Percentiles rank a stretch among this genome's conserved stretches.
Conservation (phyloP, 1,284 basidiomycete species). For the Melampsora americana region DNA sequence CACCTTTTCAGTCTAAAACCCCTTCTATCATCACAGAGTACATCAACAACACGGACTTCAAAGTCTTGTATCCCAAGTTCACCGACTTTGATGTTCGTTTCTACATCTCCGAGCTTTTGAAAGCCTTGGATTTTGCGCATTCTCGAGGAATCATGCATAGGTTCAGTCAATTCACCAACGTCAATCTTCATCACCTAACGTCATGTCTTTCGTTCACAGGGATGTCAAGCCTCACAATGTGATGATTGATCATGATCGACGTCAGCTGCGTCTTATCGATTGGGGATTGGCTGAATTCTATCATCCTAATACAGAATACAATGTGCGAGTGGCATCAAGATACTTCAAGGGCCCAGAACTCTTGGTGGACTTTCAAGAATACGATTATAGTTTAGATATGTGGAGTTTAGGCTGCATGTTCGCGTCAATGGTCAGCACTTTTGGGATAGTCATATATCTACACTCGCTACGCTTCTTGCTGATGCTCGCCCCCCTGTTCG, state of each 20-base stretch:
- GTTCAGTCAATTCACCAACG: background rate
- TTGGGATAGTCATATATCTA: background rate
- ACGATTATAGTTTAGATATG: constrained; percentile 70
- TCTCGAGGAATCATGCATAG: constrained; percentile 29
- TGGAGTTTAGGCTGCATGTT: constrained; percentile 99
- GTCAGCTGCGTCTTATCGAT: constrained; percentile 90
- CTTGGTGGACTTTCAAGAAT: constrained; percentile 96
- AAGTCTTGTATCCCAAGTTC: constrained; percentile 90
- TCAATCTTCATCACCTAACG: background rate
- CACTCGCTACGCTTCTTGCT: background rate
- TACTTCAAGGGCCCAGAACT: constrained; percentile 99
- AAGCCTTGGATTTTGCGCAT: constrained; percentile 59
- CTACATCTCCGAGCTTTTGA: constrained; percentile 95
- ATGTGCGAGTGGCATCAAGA: constrained; percentile 92
- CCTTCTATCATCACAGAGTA: constrained; percentile 98
- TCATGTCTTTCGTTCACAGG: constrained; percentile 55
- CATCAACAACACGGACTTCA: constrained; percentile 97
- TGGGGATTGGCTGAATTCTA: constrained; percentile 99
- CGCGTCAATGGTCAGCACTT: constrained; percentile 82
- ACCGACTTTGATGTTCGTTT: constrained; percentile 91
- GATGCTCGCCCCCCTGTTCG: constrained; percentile 15
- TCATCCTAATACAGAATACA: constrained; percentile 95
- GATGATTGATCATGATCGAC: constrained; percentile 97
- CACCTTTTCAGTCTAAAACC: constrained; percentile 72
- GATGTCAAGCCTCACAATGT: constrained; percentile 99